Percentiles rank a stretch among this genome's conserved stretches.
Conservation (phyloP, 2,329 filamentous ascomycete species). For the Exophiala spinifera region DNA sequence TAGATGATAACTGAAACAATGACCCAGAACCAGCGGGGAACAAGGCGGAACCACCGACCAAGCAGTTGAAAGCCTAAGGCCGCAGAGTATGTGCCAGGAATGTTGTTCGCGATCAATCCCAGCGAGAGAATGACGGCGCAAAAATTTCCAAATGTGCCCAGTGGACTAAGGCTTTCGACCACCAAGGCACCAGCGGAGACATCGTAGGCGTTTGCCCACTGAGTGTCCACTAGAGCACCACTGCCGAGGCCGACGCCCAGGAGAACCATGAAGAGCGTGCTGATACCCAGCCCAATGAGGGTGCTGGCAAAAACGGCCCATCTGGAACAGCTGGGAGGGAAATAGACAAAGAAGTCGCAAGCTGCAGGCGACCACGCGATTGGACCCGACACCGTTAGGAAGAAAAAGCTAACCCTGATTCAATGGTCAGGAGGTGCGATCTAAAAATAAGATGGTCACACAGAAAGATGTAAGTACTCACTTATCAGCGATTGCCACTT, state of each 20-base stretch:
- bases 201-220: conserved; percentile 44
- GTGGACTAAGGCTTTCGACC: conserved; percentile 57
- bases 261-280: conserved; percentile 60
- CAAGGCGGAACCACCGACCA: conserved; percentile 53
- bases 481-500: not conserved
- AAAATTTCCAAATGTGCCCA: conserved; percentile 64
- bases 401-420: conserved; percentile 4
- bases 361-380: conserved; percentile 10
- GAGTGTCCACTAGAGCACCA: conserved; percentile 52
- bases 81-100: conserved; percentile 62
- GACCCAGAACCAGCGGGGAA: conserved; percentile 67
- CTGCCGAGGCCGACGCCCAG: conserved; percentile 62
- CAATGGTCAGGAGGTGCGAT: not conserved
- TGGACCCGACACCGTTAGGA: conserved; percentile 7
- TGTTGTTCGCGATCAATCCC: conserved; percentile 63
- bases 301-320: conserved; percentile 57
- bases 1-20: conserved; percentile 60
- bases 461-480: not conserved
- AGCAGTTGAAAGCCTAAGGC: conserved; percentile 68
- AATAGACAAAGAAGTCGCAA: conserved; percentile 57
- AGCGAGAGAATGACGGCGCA: conserved; percentile 65
- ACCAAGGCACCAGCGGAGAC: conserved; percentile 60
- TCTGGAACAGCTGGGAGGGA: conserved; percentile 51
- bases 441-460: conserved; percentile 1
- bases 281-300: conserved; percentile 53